Base-by-base conservation (phyloP, 73 alveolate species). In the Paramecium biaurelia region DNA sequence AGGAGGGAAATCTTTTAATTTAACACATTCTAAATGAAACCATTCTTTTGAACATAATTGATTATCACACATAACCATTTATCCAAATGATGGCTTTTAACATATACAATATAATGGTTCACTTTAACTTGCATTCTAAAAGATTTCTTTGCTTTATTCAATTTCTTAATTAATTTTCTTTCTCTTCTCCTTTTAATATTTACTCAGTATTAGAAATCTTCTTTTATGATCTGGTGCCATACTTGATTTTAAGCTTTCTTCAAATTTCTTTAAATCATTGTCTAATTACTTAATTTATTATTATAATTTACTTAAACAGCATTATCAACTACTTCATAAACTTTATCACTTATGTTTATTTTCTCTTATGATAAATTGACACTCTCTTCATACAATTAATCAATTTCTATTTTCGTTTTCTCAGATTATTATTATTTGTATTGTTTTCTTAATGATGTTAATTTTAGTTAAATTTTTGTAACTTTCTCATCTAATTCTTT, bases 201-300 rank as follows among this genome's bases (percentile, higher is more conserved):
- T 79, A 34, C 76, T 43, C 43, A 79, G 20, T 1, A 79, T 41
- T n/a, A 43, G 28, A 20, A 79, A 79, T 79, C 90, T 41, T 42
- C 74, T 79, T 47, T 79, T 79, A 79, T 79, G 90, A 79, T 79
- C 90, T 2, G 90, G 90, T 24, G 90, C 90, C 70, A 79, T 41
- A 20, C 76, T 79, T n/a, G 70, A 43, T 47, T 79, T 79, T 23
- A 79, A 24, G 15, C 43, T 79, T 23, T 79, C 90, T 43, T 79
- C 90, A 79, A 41, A 79, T 79, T 79, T 79, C 74, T 79, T 79
- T 63, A 79, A 79, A 43, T 47, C 90, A 43, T 79, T 47, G 18
- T 79, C 90, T 12, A 79, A 34, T 79, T 79, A 26, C 90, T 79
- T 24, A 1, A 11, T 10, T 79, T 30, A 79, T 20, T 3, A 7